Evolutionary conservation across 495 filamentous ascomycete genomes (phyloP).

Genomic region (Filosporella fistucella): DNA sequence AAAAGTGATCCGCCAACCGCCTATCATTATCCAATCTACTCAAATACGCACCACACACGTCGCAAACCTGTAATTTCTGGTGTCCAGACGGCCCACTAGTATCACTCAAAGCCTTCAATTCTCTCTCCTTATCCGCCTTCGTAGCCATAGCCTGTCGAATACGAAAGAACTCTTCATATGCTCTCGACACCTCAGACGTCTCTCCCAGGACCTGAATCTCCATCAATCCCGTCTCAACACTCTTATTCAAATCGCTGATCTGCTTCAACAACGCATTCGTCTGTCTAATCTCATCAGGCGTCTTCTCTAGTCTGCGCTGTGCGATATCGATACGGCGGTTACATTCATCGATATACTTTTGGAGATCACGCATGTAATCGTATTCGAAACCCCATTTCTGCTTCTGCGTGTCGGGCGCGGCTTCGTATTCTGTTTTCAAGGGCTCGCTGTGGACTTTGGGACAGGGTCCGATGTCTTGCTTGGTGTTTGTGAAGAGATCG

Average conservation of each 20-base stretch:
- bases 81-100: conserved; percentile 89
- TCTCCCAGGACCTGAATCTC: conserved; percentile 87
- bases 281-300: conserved; percentile 93
- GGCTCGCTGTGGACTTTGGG: conserved; percentile 86
- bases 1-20: conserved; percentile 93
- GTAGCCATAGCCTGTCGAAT: conserved; percentile 72
- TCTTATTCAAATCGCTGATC: conserved; percentile 75
- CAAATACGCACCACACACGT: conserved; percentile 94
- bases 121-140: conserved; percentile 81
- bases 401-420: conserved; percentile 60
- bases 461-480: conserved; percentile 92
- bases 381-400: conserved; percentile 85
- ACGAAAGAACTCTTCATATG: conserved; percentile 81
- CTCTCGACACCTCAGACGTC: conserved; percentile 70
- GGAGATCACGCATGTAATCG: conserved; percentile 94
- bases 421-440: conserved; percentile 83
- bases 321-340: conserved; percentile 89
- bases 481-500: conserved; percentile 99
- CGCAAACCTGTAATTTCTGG: conserved; percentile 97
- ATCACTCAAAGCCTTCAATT: conserved; percentile 87
- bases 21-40: conserved; percentile 90
- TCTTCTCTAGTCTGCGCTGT: conserved; percentile 91
- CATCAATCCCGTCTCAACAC: conserved; percentile 75
- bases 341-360: conserved; percentile 94
- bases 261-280: conserved; percentile 90